These are phyloP conservation scores for Hirschioporus abietinus DNA, from an alignment of 768 basidiomycete species.

Conservation along the genomic window DNA sequence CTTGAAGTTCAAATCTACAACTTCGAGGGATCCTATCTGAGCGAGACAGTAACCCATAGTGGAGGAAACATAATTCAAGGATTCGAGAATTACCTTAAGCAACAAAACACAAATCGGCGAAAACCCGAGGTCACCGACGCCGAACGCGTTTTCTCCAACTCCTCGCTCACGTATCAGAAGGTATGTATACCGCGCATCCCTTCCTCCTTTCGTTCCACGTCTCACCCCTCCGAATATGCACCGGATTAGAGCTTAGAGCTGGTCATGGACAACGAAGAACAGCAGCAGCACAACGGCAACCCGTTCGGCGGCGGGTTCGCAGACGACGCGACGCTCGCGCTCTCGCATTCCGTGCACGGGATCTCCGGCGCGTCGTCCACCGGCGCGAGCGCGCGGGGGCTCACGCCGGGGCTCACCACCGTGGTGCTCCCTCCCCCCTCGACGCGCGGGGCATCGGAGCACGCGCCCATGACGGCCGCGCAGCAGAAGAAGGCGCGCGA, in stretches of 20 bases:
- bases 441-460: conserved; percentile 45
- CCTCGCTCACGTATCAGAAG: conserved; percentile 73
- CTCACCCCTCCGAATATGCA: not conserved
- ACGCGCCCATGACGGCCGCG: conserved; percentile 42
- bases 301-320: conserved; percentile 25
- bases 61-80: conserved; percentile 88
- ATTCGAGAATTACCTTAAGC: conserved; percentile 83
- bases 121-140: conserved; percentile 72
- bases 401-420: conserved; percentile 71
- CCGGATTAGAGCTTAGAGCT: conserved; percentile 71
- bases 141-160: conserved; percentile 79
- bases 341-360: not conserved
- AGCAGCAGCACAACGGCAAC: conserved; percentile 43
- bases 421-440: conserved; percentile 74
- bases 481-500: conserved; percentile 77
- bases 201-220: not conserved
- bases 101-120: conserved; percentile 58
- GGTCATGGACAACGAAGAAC: conserved; percentile 56
- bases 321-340: conserved; percentile 42
- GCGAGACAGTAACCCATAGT: conserved; percentile 68
- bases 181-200: conserved; percentile 27
- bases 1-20: conserved; percentile 76
- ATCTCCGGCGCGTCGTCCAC: not conserved
- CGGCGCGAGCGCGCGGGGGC: conserved; percentile 38
- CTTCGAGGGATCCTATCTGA: conserved; percentile 69